Evolutionary conservation across 139 green algal genomes (phyloP).

Genomic region (Picochlorum sp.): DNA sequence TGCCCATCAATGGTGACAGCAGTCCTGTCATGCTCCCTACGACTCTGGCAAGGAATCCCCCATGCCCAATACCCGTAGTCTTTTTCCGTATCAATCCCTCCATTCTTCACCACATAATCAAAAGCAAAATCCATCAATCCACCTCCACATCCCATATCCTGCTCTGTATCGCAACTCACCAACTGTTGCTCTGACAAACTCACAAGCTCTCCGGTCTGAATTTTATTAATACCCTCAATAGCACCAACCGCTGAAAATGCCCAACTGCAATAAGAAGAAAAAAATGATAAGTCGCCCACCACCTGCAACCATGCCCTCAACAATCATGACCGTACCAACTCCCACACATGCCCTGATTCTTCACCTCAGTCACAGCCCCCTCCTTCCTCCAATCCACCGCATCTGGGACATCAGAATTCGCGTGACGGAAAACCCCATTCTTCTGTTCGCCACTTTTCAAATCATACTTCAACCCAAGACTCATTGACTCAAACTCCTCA

Average conservation of each 20-base stretch:
- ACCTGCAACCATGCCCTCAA: not conserved
- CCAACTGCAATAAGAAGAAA: constrained; percentile 52
- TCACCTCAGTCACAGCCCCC: constrained; percentile 77
- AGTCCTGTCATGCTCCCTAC: constrained; percentile 31
- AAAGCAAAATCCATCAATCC: constrained; percentile 62
- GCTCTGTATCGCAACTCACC: constrained; percentile 75
- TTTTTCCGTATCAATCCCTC: constrained; percentile 70
- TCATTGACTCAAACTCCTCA: constrained; percentile 63
- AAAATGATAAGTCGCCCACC: not conserved
- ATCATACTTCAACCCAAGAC: constrained; percentile 36
- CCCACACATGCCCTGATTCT: constrained; percentile 85
- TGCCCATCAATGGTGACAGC: constrained; percentile 69
- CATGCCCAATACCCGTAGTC: constrained; percentile 78
- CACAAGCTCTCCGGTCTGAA: constrained; percentile 69
- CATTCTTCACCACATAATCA: constrained; percentile 46
- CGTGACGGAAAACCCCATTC: constrained; percentile 39
- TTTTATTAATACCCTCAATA: constrained; percentile 62
- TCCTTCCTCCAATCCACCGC: constrained; percentile 71
- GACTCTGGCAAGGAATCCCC: constrained; percentile 47
- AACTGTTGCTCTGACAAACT: constrained; percentile 89
- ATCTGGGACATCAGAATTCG: constrained; percentile 30
- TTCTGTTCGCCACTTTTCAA: no score
- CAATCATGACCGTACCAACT: constrained; percentile 1
- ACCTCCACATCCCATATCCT: constrained; percentile 34
- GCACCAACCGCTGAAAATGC: constrained; percentile 81